Evolutionary conservation across 495 filamentous ascomycete genomes (phyloP), one percentile per base, ranked within the genome.

Genomic region (Penicillium flavigenum): DNA sequence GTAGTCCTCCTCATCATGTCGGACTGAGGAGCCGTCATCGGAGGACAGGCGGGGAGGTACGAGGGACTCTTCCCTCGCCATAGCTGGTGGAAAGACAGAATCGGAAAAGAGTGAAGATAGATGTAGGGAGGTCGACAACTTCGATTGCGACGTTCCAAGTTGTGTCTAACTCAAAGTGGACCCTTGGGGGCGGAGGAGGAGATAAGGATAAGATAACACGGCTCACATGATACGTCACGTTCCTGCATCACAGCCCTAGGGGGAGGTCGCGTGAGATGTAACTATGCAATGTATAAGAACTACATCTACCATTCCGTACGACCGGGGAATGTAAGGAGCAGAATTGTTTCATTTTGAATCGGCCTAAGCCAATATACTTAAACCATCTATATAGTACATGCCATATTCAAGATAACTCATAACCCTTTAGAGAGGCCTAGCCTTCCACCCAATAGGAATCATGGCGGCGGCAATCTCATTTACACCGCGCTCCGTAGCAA

Each of bases 361-460:
- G 29, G 36, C 22, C 14, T 24, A 20, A 2, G 7, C 26, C 10
- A 44, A 44, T 8, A 22, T 17, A 9, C 16, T 16, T 10, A 22
- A 53, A 29, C 16, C 20, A 43, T 22, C n/a, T 22, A 44, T 53
- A 53, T 41, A 22, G 5, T 55, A 47, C 20, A 52, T 39, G 11
- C 31, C 24, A 31, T 39, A 9, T 16, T 43, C 19, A 48, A 47
- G 5, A n/a, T 42, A 43, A 10, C 19, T n/a, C n/a, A 12, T 8
- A 19, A n/a, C 27, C 2, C 27, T 42, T 42, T 54, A 64, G 27
- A 53, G 51, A 53, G 63, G 72, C 44, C 64, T 58, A 22, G 88
- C 88, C 63, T 76, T 85, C 88, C 88, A 93, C 16, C 91, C 91
- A 43, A 95, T 79, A 2, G 92, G 92, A 67, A 98, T 80, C 78